These are phyloP conservation scores for Oryza rufipogon DNA, from an alignment of 176 grass and related monocot species.

Conservation along the genomic window DNA sequence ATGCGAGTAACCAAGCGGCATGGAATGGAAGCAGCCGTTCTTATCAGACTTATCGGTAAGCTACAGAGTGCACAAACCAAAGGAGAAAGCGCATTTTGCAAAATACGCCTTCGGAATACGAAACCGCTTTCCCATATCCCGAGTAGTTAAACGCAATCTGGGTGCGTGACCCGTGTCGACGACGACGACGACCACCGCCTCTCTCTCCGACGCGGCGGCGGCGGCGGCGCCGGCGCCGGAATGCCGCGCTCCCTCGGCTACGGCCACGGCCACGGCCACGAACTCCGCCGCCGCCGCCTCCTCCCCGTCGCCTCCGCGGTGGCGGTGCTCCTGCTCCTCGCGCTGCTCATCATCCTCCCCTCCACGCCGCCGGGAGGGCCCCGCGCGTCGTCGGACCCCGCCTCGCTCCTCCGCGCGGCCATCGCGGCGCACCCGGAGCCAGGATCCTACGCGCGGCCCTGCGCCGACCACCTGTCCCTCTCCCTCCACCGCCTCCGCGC, in stretches of 20 bases:
- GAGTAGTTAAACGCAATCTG: background rate
- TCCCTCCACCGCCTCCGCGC: slow-evolving; percentile 54
- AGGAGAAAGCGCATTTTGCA: fast-evolving
- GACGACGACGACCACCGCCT: background rate
- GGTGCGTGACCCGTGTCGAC: background rate
- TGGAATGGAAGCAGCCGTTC: background rate
- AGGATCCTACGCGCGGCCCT: slow-evolving; percentile 40
- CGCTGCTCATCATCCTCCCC: slow-evolving; percentile 35
- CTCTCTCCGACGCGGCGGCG: slow-evolving; percentile 33
- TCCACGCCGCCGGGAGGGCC: slow-evolving; percentile 12
- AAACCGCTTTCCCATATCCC: background rate
- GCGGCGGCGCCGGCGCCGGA: background rate
- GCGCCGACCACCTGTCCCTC: slow-evolving; percentile 42
- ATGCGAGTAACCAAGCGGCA: background rate
- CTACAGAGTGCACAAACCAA: background rate
- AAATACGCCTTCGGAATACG: background rate
- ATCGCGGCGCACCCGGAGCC: slow-evolving; percentile 46
- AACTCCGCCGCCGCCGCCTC: slow-evolving; percentile 47
- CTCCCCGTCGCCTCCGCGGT: slow-evolving; percentile 41
- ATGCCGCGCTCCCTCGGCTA: slow-evolving; percentile 43
- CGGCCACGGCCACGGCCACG: background rate
- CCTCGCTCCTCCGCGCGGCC: slow-evolving; percentile 46
- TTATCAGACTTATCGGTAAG: slow-evolving; percentile 41
- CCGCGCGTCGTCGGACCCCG: background rate
- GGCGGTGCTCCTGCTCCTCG: slow-evolving; percentile 43